These are phyloP conservation scores for Nigrograna mackinnonii DNA, from an alignment of 2,329 filamentous ascomycete species.

Conservation along the genomic window DNA sequence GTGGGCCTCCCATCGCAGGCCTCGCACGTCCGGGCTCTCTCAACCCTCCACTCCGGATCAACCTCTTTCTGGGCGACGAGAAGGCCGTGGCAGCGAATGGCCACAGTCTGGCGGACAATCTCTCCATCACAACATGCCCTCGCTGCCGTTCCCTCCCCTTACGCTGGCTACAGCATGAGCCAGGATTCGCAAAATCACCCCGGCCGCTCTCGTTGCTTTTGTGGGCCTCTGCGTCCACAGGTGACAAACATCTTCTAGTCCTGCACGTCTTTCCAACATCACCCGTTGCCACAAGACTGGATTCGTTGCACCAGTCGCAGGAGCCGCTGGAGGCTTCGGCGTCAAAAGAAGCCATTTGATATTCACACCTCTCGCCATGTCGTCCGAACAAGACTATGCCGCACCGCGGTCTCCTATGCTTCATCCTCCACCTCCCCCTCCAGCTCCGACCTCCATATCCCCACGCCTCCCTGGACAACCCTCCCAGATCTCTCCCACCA, in stretches of 20 bases:
- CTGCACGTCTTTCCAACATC: constrained; percentile 15
- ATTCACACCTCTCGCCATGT: constrained; percentile 13
- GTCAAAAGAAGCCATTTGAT: constrained; percentile 15
- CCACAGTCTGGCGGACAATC: not conserved
- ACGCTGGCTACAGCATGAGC: constrained; percentile 13
- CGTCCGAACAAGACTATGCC: constrained; percentile 26
- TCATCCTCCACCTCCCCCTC: constrained; percentile 25
- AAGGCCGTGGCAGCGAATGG: constrained; percentile 12
- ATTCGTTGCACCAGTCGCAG: constrained; percentile 24
- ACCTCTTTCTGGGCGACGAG: constrained; percentile 5
- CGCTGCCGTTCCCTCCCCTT: constrained; percentile 1
- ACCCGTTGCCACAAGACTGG: constrained; percentile 14
- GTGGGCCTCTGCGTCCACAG: constrained; percentile 13
- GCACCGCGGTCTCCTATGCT: constrained; percentile 23
- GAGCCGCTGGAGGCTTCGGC: constrained; percentile 39
- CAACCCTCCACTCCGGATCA: constrained; percentile 9
- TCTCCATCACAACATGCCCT: too few relatives aligned
- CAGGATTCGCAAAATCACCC: constrained; percentile 14
- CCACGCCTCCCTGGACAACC: constrained; percentile 15
- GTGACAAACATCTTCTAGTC: constrained; percentile 10
- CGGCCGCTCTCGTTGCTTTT: constrained; percentile 16
- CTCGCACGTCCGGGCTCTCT: constrained; percentile 2
- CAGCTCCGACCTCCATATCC: constrained; percentile 12
- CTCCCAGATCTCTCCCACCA: constrained; percentile 30
- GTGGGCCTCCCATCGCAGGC: constrained; percentile 3